Evolutionary conservation across 352 stramenopile species (phyloP).

Genomic region (Halophytophthora batemanensis): DNA sequence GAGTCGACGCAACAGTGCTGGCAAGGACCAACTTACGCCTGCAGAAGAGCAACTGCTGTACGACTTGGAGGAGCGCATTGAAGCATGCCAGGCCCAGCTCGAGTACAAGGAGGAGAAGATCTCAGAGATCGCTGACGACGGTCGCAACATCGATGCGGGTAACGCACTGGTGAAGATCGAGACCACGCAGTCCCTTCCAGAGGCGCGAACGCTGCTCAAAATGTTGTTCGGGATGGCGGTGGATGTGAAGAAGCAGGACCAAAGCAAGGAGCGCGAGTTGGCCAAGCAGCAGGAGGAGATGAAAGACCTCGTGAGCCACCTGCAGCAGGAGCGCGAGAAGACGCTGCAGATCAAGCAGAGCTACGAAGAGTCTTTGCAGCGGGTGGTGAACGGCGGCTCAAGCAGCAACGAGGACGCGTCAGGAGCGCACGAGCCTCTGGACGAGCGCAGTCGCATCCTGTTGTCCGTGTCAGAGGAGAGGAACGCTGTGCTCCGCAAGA

Average conservation of each 20-base stretch:
- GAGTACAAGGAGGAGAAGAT: constrained; percentile 91
- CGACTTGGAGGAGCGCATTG: constrained; percentile 84
- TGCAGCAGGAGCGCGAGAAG: constrained; percentile 73
- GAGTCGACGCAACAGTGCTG: constrained; percentile 40
- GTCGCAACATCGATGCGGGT: constrained; percentile 33
- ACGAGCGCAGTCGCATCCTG: constrained; percentile 64
- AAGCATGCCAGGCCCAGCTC: constrained; percentile 79
- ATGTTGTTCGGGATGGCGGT: constrained; percentile 88
- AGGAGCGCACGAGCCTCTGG: constrained; percentile 30
- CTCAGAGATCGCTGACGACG: constrained; percentile 71
- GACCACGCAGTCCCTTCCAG: constrained; percentile 76
- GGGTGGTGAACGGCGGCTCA: constrained; percentile 49
- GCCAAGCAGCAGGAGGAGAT: constrained; percentile 75
- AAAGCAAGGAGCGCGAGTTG: constrained; percentile 74
- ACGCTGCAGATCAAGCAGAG: constrained; percentile 78
- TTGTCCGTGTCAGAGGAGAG: constrained; percentile 75
- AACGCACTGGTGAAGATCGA: constrained; percentile 75
- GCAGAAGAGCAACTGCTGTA: constrained; percentile 80
- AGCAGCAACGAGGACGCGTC: constrained; percentile 9
- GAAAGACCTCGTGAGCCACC: constrained; percentile 45
- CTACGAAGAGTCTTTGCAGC: constrained; percentile 82
- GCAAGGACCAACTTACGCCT: constrained; percentile 54
- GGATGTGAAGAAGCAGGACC: constrained; percentile 84
- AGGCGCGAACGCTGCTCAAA: constrained; percentile 77
- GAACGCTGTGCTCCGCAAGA: constrained; percentile 63